Evolutionary conservation across 2,329 filamentous ascomycete species (phyloP).

Genomic region (Xylaria sp.): DNA sequence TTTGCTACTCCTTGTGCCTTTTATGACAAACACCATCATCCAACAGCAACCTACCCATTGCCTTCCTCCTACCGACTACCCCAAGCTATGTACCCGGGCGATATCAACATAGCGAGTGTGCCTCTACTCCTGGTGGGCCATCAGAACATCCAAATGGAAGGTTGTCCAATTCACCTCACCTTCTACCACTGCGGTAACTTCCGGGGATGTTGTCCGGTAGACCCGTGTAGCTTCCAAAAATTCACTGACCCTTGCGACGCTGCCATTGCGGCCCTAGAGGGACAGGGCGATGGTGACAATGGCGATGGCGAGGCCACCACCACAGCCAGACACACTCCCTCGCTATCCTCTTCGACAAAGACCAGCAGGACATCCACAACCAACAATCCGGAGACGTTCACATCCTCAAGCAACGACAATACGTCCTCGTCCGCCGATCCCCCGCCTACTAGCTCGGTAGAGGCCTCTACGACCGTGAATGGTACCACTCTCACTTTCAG

Average conservation of each 20-base stretch:
- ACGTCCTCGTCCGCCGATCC: not conserved
- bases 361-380: not conserved
- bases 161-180: slow-evolving; percentile 38
- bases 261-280: not conserved
- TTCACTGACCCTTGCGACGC: not conserved
- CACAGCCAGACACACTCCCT: not conserved
- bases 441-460: not conserved
- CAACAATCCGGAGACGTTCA: not conserved
- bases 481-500: slow-evolving; percentile 7
- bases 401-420: not conserved
- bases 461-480: not conserved
- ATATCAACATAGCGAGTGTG: not conserved
- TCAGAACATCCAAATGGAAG: not conserved
- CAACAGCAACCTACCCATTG: not conserved
- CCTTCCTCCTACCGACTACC: not conserved
- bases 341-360: not conserved
- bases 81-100: not conserved
- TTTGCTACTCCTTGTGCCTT: not conserved
- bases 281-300: not conserved
- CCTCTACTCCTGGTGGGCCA: not conserved
- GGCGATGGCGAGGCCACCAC: not conserved
- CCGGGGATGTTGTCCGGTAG: slow-evolving; percentile 52
- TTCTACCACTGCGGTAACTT: slow-evolving; percentile 51
- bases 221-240: slow-evolving; percentile 47
- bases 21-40: not conserved